A percentile compares a stretch with the other conserved stretches of the same genome.
phyloP scores from a whole-genome alignment of 1,284 basidiomycete species.

The Ganoderma lucidum region DNA sequence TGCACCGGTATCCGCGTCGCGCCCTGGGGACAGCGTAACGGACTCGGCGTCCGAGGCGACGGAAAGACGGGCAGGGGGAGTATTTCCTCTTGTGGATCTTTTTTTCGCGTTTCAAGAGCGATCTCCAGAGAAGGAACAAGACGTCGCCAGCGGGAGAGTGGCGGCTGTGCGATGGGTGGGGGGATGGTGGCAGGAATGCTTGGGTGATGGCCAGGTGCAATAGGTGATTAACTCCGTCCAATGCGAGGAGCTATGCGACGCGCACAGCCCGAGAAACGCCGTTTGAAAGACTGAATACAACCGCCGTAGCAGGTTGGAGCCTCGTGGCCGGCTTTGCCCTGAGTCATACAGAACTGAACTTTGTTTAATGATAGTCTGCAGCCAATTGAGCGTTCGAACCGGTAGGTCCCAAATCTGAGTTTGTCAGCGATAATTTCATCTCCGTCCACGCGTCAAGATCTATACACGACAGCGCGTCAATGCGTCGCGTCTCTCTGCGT shows the following conservation, averaged over 20 bases:
- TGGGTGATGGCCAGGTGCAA: slow-evolving; percentile 1
- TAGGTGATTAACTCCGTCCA: slow-evolving; percentile 10
- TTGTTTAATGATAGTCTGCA: not conserved
- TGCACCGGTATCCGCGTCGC: slow-evolving; percentile 2
- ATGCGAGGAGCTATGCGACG: slow-evolving; percentile 9
- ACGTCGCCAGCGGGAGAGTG: not conserved
- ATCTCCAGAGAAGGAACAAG: slow-evolving; percentile 6
- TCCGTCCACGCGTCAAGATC: no score
- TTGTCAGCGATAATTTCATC: no score
- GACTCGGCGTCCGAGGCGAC: slow-evolving; percentile 4
- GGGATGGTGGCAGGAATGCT: slow-evolving; percentile 1
- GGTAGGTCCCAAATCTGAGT: no score
- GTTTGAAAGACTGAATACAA: not conserved
- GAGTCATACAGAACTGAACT: not conserved
- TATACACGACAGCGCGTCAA: no score
- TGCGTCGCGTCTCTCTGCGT: no score
- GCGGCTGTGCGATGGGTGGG: slow-evolving; percentile 12
- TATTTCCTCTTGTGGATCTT: not conserved
- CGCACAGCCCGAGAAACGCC: slow-evolving; percentile 11
- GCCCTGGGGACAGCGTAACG: not conserved
- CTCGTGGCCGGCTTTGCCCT: slow-evolving; percentile 5
- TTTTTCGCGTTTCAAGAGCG: not conserved
- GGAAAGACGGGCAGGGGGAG: not conserved
- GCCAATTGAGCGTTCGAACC: no score
- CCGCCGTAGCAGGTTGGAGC: not conserved